These are phyloP conservation scores for Actinomucor elegans DNA, from an alignment of 371 early-diverging fungal species.

Conservation along the genomic window DNA sequence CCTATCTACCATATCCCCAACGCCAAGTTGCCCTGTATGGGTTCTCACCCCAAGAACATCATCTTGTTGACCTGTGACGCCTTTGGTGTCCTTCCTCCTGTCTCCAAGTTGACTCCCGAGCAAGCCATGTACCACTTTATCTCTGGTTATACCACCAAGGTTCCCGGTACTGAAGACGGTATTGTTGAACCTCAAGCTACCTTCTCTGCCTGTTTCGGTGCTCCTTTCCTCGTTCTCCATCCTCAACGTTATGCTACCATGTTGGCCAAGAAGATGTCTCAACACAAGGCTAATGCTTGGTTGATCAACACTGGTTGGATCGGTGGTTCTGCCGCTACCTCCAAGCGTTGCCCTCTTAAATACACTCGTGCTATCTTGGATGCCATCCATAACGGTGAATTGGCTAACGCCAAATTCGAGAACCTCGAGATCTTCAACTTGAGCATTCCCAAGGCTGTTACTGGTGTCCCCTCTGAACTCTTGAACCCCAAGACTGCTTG, in stretches of 20 bases:
- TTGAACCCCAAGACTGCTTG: constrained; percentile 89
- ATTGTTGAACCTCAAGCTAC: constrained; percentile 90
- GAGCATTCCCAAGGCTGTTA: constrained; percentile 74
- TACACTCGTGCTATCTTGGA: constrained; percentile 97
- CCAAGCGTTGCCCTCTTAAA: constrained; percentile 92
- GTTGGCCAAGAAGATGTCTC: constrained; percentile 92
- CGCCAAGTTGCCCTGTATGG: constrained; percentile 93
- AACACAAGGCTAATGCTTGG: constrained; percentile 92
- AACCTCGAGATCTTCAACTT: constrained; percentile 86
- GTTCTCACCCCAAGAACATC: constrained; percentile 94
- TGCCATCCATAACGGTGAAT: constrained; percentile 92
- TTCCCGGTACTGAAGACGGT: constrained; percentile 97
- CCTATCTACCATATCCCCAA: constrained; percentile 96
- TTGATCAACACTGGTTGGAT: constrained; percentile 98
- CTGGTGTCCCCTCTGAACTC: constrained; percentile 83
- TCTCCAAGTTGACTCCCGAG: constrained; percentile 84
- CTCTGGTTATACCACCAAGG: constrained; percentile 89
- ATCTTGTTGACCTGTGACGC: constrained; percentile 97
- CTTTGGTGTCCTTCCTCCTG: constrained; percentile 96
- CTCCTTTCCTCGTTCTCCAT: constrained; percentile 97
- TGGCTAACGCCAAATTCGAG: constrained; percentile 79
- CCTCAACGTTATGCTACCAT: constrained; percentile 96
- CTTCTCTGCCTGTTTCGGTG: constrained; percentile 96
- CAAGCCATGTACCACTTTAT: constrained; percentile 99
- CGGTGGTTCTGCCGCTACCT: constrained; percentile 90